phyloP scores from a whole-genome alignment of 805 yeast species.

The Scheffersomyces amazonensis region DNA sequence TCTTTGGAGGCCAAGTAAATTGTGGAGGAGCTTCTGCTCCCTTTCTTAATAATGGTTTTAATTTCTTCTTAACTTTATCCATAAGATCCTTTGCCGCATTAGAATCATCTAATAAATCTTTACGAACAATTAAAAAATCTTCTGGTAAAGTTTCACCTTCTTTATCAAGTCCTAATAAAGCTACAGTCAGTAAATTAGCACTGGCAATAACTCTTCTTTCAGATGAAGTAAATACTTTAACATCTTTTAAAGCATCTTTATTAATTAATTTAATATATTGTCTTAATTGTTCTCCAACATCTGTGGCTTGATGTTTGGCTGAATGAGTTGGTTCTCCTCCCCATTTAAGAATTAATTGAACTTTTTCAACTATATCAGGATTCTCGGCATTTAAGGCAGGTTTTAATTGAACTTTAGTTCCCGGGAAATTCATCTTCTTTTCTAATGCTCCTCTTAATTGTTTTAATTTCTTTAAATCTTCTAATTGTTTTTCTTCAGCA shows the following conservation, averaged over 20 bases:
- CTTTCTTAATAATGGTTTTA: constrained; percentile 89
- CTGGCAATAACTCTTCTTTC: constrained; percentile 94
- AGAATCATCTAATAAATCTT: constrained; percentile 90
- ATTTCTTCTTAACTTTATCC: constrained; percentile 96
- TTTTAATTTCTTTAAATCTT: constrained; percentile 72
- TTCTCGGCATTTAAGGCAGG: constrained; percentile 69
- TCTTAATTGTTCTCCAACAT: constrained; percentile 92
- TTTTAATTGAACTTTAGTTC: constrained; percentile 93
- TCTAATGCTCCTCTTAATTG: constrained; percentile 82
- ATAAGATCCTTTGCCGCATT: constrained; percentile 97
- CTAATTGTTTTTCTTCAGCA: constrained; percentile 77
- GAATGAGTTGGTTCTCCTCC: constrained; percentile 99
- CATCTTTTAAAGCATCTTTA: constrained; percentile 78
- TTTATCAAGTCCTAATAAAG: constrained; percentile 67
- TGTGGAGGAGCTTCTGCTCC: constrained; percentile 97
- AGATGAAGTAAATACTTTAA: constrained; percentile 83
- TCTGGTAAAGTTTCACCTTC: constrained; percentile 53
- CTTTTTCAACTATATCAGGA: constrained; percentile 79
- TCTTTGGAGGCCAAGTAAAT: constrained; percentile 97
- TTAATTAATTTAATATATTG: constrained; percentile 87
- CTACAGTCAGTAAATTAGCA: constrained; percentile 82
- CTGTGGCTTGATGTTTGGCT: constrained; percentile 90
- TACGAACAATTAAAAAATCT: constrained; percentile 76
- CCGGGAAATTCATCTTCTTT: constrained; percentile 87
- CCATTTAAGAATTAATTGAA: constrained; percentile 95